Evolutionary conservation across 768 basidiomycete genomes (phyloP), one percentile per base, ranked within the genome.

Genomic region (Boletus subcaerulescens): DNA sequence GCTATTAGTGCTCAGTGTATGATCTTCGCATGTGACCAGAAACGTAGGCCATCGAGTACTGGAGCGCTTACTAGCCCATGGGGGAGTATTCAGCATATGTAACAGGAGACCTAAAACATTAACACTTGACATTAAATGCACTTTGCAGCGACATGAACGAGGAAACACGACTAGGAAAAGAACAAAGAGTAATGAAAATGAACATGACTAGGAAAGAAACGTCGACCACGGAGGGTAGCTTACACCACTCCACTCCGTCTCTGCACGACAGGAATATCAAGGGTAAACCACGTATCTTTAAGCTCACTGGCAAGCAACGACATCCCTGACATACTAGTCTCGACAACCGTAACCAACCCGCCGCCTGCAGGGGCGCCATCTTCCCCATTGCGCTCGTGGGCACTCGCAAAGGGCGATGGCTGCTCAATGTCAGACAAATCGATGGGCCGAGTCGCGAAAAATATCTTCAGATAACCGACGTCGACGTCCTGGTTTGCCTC

Each of bases 381-480:
- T 5, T 13, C 9, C 36, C 8, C 13, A 2, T 22, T 22, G 5
- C 24, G 50, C 4, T 15, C 45, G 3, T 57, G 15, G 17, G 24
- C 12, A 11, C 6, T 24, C 0, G 32, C 29, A 50, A 77, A 75
- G 0, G 76, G 71, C 5, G 69, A 71, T 3, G 61, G 48, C 46
- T 75, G 77, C 2, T 45, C 35, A 4, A 80, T 65, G 47, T 62
- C 64, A 5, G 65, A 59, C 49, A 78, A 64, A 57, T 75, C 72
- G 36, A 71, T 60, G 5, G 70, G 70, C 0, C 53, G 53, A 1
- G 73, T 76, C 15, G 77, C 65, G 18, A 80, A 54, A 53, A 74
- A 80, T 9, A 80, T 56, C 52, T 77, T 78, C 47, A 80, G 69
- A 50, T 73, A 76, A 8, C 77, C 74, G 3, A 80, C 65, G 46